Conservation (phyloP, 768 basidiomycete species). For the Hortiboletus campestris region DNA sequence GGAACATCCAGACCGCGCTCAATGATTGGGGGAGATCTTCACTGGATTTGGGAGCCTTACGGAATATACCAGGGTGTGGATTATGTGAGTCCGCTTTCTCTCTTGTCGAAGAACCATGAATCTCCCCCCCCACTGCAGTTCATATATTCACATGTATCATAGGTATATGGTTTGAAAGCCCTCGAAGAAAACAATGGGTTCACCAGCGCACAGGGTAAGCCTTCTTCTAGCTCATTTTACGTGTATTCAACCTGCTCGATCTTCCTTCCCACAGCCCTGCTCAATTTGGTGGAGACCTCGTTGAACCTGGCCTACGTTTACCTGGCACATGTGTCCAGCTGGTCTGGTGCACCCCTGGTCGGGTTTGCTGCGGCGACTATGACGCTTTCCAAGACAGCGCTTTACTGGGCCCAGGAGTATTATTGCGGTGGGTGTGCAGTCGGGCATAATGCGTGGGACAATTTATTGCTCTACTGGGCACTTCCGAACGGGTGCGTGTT, state of each 20-base stretch:
- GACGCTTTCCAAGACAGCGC: constrained; percentile 81
- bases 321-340: constrained; percentile 58
- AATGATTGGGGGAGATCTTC: constrained; percentile 83
- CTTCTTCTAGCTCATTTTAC: not conserved
- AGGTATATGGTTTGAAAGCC: constrained; percentile 75
- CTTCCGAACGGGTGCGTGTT: constrained; percentile 72
- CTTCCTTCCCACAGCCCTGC: constrained; percentile 46
- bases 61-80: constrained; percentile 69
- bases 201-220: constrained; percentile 79
- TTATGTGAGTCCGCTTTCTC: constrained; percentile 30
- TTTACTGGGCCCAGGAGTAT: constrained; percentile 83
- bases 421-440: constrained; percentile 69
- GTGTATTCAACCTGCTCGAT: not conserved
- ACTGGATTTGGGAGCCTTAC: constrained; percentile 92
- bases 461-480: constrained; percentile 62
- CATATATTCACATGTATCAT: constrained; percentile 36
- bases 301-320: constrained; percentile 77
- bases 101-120: too few relatives aligned
- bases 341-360: constrained; percentile 67
- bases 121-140: not conserved
- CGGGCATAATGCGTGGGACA: constrained; percentile 64
- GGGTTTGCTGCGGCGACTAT: constrained; percentile 72
- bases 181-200: constrained; percentile 72
- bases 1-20: constrained; percentile 66
- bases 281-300: constrained; percentile 79